These are phyloP conservation scores for Angophora floribunda DNA, from an alignment of 345 rosid species.

Conservation along the genomic window DNA sequence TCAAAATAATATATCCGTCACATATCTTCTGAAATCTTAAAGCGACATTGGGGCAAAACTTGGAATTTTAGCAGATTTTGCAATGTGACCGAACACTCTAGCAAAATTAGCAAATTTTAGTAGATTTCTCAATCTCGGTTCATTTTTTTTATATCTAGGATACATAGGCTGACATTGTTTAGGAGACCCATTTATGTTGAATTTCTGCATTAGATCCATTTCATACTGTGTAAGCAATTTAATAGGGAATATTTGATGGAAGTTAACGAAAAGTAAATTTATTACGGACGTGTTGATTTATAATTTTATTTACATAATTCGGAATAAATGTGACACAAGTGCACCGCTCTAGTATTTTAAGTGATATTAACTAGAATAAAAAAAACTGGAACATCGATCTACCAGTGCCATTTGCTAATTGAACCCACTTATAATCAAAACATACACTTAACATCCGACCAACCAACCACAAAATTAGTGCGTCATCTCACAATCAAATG, in stretches of 20 bases:
- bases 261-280: not conserved
- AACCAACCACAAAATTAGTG: not conserved
- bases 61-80: not conserved
- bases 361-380: not conserved
- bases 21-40: not conserved
- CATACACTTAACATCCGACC: not conserved
- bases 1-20: accelerated
- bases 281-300: not conserved
- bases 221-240: not conserved
- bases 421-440: not conserved
- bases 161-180: not conserved
- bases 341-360: not conserved
- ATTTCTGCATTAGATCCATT: not conserved
- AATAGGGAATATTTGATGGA: not conserved
- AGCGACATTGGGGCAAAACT: not conserved
- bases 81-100: not conserved
- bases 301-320: not conserved
- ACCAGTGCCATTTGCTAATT: not conserved
- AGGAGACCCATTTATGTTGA: not conserved
- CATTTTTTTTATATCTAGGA: not conserved
- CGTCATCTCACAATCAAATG: not conserved
- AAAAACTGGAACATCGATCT: not conserved
- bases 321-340: not conserved
- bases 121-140: not conserved
- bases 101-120: not conserved